Base-by-base conservation (phyloP, 441 rosid species). In the Lepidium campestre region DNA sequence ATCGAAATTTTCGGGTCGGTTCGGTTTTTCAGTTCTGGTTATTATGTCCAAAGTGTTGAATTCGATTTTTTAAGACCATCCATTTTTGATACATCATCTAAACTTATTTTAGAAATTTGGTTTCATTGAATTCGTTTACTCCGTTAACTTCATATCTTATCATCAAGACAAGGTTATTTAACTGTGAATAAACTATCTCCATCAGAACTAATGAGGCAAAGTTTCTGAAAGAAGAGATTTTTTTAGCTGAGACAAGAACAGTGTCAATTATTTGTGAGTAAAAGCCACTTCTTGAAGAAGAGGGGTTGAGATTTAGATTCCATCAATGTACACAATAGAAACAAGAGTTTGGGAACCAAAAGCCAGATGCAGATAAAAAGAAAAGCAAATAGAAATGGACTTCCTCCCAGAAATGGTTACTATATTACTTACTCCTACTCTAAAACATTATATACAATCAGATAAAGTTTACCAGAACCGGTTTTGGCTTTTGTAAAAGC, bases 341-440 rank as follows among this genome's bases (percentile, higher is more conserved):
- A 71, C 14, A 57, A 22, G 45, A 15, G 48, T 35, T 55, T 44
- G 55, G 71, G 64, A 71, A 71, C 65, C 75, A 71, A 64, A 71
- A 64, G 70, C 70, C 70, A 71, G 48, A 63, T 63, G 75, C 75
- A 71, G 15, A 39, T 15, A 37, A 50, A 70, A 32, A 55, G 23
- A 55, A 46, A 71, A 56, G 70, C 75, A 71, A 71, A 45, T 56
- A 56, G 71, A 67, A 67, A 67, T 67, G 64, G 64, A 71, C 53
- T 56, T 71, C 31, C 75, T n/a, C 69, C 49, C 5, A 55, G 13
- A 47, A 46, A 71, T 46, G 57, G 53, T 71, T 71, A 61, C 57
- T 65, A 62, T 61, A 62, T 53, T 23, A 70, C 41, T 55, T 55
- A 63, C 70, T 71, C 56, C 56, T 67, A 67, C 39, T 56, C 71